Base-by-base conservation (phyloP, 176 grass and related monocot genomes). In the Thalia dealbata region DNA sequence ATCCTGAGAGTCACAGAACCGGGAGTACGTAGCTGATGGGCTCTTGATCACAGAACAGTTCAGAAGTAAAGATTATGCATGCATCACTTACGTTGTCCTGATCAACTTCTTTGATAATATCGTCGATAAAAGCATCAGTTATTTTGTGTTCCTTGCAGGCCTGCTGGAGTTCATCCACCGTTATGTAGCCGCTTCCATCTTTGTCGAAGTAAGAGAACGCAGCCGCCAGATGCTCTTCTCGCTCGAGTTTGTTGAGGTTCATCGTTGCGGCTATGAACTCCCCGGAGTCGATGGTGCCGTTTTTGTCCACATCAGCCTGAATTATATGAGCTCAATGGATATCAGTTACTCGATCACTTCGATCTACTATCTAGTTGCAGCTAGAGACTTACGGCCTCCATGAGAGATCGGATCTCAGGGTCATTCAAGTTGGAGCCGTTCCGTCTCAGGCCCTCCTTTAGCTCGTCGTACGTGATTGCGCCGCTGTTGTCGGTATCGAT, bases 391-490 rank as follows among this genome's bases (percentile, higher is more conserved):
- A 91, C 89, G 24, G 89, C 85, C 25, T 91, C 88, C 84, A 91
- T 87, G 66, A 91, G 89, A 79, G 84, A 75, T 70, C 82, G 81
- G 69, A 91, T 87, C 63, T 91, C 89, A 13, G 81, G 78, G 77
- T 91, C 89, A 50, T 82, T 82, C 30, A 91, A 67, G 21, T 82
- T 87, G 28, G 89, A 91, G 50, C 85, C 89, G 38, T 88, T 85
- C 54, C 76, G 78, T 79, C 67, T 76, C 72, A 91, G 78, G 56
- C 89, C 89, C 77, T 87, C 84, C 83, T 91, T 91, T 22, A 91
- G 84, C 43, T 91, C 89, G 77, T 91, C 89, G 48, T 82, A 91
- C 50, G 89, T 91, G 82, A 91, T 88, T 79, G 89, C 82, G 52
- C 89, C 89, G 2, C 89, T 91, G 41, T 81, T 77, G 72, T 91